Evolutionary conservation across 2,329 filamentous ascomycete species (phyloP).

Genomic region (Clonostachys rosea): DNA sequence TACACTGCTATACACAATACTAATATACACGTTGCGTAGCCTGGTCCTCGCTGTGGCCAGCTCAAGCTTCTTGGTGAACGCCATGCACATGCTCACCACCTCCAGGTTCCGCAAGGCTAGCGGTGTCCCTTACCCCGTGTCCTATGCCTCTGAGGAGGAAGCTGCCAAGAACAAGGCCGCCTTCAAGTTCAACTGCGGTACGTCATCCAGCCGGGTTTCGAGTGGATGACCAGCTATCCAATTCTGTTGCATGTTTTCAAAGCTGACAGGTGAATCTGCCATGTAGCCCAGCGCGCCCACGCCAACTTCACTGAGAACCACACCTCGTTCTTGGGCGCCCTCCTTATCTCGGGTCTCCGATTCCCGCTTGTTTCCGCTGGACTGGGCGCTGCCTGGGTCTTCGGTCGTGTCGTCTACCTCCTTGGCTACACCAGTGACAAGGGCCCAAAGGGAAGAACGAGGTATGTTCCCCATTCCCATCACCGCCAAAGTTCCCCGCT

Average conservation of each 20-base stretch:
- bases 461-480: conserved; percentile 18
- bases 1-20: neutral
- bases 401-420: conserved; percentile 48
- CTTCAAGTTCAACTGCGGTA: conserved; percentile 59
- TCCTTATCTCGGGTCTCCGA: conserved; percentile 51
- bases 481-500: neutral
- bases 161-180: conserved; percentile 49
- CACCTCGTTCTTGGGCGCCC: conserved; percentile 41
- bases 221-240: neutral
- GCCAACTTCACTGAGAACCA: conserved; percentile 61
- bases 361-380: conserved; percentile 45
- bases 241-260: neutral
- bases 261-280: neutral
- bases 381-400: conserved; percentile 48
- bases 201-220: conserved; percentile 7
- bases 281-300: conserved; percentile 53
- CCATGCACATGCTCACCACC: conserved; percentile 43
- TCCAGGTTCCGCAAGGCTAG: conserved; percentile 43
- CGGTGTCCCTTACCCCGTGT: conserved; percentile 50
- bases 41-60: conserved; percentile 56
- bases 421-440: conserved; percentile 42
- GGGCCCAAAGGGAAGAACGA: conserved; percentile 39
- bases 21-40: conserved; percentile 25
- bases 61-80: conserved; percentile 54
- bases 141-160: conserved; percentile 50